Percentiles rank a stretch among this genome's conserved stretches.
Evolutionary conservation across 352 stramenopile species (phyloP).

Genomic region (Salisapilia sapeloensis): DNA sequence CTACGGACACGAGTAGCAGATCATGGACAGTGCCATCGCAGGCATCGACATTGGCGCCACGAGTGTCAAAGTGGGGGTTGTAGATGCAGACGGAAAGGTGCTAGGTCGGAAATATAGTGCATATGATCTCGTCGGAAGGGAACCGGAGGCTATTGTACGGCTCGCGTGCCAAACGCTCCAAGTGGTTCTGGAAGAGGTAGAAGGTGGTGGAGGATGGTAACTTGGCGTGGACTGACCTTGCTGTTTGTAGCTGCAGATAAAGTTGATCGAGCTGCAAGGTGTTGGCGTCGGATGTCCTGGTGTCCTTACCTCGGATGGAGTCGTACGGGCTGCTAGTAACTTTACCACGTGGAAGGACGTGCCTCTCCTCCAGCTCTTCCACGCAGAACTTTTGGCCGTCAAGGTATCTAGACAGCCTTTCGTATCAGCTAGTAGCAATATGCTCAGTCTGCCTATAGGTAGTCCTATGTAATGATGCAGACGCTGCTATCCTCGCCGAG

Average conservation of each 20-base stretch:
- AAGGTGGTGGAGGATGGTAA: not conserved
- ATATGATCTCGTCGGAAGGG: slow-evolving; percentile 16
- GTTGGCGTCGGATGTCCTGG: slow-evolving; percentile 54
- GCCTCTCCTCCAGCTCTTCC: slow-evolving; percentile 36
- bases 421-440: too few relatives aligned
- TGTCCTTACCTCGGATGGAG: slow-evolving; percentile 18
- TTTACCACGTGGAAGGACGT: slow-evolving; percentile 52
- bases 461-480: slow-evolving; percentile 54
- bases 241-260: slow-evolving; percentile 6
- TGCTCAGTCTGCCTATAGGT: slow-evolving; percentile 12
- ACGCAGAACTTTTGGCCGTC: slow-evolving; percentile 13
- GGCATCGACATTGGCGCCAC: slow-evolving; percentile 63
- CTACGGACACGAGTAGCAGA: slow-evolving; percentile 1
- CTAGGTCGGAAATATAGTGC: slow-evolving; percentile 25
- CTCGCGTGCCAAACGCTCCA: slow-evolving; percentile 20
- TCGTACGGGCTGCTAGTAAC: slow-evolving; percentile 49
- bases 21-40: slow-evolving; percentile 15
- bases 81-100: slow-evolving; percentile 23
- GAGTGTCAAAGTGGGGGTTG: slow-evolving; percentile 57
- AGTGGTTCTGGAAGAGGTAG: slow-evolving; percentile 21
- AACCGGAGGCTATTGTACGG: slow-evolving; percentile 29
- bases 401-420: slow-evolving; percentile 7
- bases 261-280: slow-evolving; percentile 9
- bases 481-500: slow-evolving; percentile 65
- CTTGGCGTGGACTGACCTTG: not conserved